Conservation (phyloP, 2,329 filamentous ascomycete species). For the Thermomyces lanuginosus region DNA sequence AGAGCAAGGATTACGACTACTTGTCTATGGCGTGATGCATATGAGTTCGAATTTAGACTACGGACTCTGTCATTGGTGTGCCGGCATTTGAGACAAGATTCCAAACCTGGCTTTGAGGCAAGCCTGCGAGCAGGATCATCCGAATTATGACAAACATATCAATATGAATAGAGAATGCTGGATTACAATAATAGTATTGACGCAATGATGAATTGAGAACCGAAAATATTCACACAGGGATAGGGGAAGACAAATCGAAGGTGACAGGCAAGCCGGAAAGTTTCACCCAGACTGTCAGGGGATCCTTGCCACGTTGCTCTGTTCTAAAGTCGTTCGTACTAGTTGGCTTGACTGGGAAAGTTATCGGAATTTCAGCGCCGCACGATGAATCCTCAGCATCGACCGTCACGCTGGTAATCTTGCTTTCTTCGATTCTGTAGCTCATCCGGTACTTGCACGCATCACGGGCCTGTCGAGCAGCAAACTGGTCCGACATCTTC, state of each 20-base stretch:
- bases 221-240: no score
- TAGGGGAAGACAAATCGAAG: slow-evolving; percentile 26
- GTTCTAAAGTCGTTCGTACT: slow-evolving; percentile 29
- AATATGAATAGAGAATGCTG: not conserved
- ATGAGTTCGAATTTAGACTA: no score
- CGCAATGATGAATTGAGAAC: slow-evolving; percentile 5
- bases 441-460: slow-evolving; percentile 34
- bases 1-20: no score
- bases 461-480: slow-evolving; percentile 38
- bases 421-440: slow-evolving; percentile 29
- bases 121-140: no score
- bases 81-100: no score
- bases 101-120: no score
- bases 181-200: not conserved
- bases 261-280: slow-evolving; percentile 31
- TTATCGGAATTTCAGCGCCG: slow-evolving; percentile 37
- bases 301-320: slow-evolving; percentile 41
- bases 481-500: slow-evolving; percentile 33
- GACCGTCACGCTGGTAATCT: slow-evolving; percentile 37
- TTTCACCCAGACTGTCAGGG: slow-evolving; percentile 35
- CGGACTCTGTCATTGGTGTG: no score
- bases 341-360: slow-evolving; percentile 32
- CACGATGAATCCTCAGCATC: slow-evolving; percentile 36
- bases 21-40: no score
- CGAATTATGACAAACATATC: no score